phyloP scores from a whole-genome alignment of 176 grass and related monocot species.

The Ensete ventricosum region DNA sequence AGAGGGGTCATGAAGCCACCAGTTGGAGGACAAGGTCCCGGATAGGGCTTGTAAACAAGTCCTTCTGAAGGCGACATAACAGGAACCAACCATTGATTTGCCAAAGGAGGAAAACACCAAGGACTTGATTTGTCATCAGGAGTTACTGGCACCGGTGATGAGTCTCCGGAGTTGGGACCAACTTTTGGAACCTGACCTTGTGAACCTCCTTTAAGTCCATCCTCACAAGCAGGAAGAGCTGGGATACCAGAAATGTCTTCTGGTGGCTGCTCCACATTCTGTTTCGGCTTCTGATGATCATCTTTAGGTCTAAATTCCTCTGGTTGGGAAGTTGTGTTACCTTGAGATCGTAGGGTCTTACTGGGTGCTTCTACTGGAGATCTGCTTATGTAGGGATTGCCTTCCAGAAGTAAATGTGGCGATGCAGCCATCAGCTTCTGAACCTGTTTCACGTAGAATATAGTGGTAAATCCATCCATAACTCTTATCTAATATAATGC shows the following conservation, averaged over 20 bases:
- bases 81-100: slow-evolving; percentile 77
- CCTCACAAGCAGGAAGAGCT: slow-evolving; percentile 32
- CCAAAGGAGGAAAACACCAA: slow-evolving; percentile 34
- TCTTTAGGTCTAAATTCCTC: slow-evolving; percentile 24
- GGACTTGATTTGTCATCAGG: slow-evolving; percentile 39
- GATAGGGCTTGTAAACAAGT: slow-evolving; percentile 80
- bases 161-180: slow-evolving; percentile 17
- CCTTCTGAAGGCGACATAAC: slow-evolving; percentile 82
- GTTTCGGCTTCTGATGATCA: slow-evolving; percentile 19
- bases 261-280: slow-evolving; percentile 38
- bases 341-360: slow-evolving; percentile 38
- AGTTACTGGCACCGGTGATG: slow-evolving; percentile 18
- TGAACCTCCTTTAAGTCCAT: slow-evolving; percentile 9
- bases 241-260: slow-evolving; percentile 31
- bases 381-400: slow-evolving; percentile 41
- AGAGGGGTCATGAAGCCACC: slow-evolving; percentile 68
- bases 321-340: slow-evolving; percentile 29
- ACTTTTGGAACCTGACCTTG: slow-evolving; percentile 17
- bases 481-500: not conserved
- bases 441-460: slow-evolving; percentile 47
- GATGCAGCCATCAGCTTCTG: slow-evolving; percentile 78
- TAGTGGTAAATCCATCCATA: slow-evolving; percentile 4
- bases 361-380: slow-evolving; percentile 7
- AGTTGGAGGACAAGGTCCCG: slow-evolving; percentile 54
- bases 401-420: slow-evolving; percentile 65